phyloP scores from a whole-genome alignment of 1,139 yeast species.

The Geotrichum citri-aurantii region DNA sequence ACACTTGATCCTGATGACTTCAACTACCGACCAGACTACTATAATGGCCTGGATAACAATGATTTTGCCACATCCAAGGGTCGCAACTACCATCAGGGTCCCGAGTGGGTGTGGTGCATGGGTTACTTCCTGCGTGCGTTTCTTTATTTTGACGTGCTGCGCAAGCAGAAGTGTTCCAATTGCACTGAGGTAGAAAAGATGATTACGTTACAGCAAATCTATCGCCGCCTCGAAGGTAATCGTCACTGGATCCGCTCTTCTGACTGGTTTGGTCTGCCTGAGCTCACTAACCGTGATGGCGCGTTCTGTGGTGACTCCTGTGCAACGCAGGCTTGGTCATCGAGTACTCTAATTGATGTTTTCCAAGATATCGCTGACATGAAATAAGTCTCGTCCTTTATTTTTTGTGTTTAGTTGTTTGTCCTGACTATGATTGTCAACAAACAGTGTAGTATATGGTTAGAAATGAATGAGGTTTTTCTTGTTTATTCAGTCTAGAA shows the following conservation, averaged over 20 bases:
- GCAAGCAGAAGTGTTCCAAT: slow-evolving; percentile 25
- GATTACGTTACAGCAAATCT: slow-evolving; percentile 41
- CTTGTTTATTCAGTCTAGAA: too few relatives aligned
- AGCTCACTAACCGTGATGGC: slow-evolving; percentile 86
- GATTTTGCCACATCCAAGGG: slow-evolving; percentile 95
- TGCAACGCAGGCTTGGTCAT: slow-evolving; percentile 96
- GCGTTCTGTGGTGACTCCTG: slow-evolving; percentile 75
- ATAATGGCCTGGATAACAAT: slow-evolving; percentile 68
- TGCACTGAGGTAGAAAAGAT: slow-evolving; percentile 15
- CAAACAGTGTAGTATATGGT: too few relatives aligned
- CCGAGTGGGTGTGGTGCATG: slow-evolving; percentile 94
- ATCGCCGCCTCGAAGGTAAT: slow-evolving; percentile 56
- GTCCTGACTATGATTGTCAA: too few relatives aligned
- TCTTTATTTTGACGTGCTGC: slow-evolving; percentile 45
- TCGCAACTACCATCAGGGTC: slow-evolving; percentile 96
- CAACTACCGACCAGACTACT: slow-evolving; percentile 86
- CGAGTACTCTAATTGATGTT: slow-evolving; percentile 77
- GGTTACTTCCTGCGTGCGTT: slow-evolving; percentile 86
- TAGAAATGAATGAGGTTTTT: too few relatives aligned
- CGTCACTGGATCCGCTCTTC: slow-evolving; percentile 63
- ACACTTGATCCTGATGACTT: slow-evolving; percentile 89
- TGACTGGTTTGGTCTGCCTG: slow-evolving; percentile 92
- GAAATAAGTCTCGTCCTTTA: too few relatives aligned
- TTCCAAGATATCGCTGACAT: slow-evolving; percentile 33
- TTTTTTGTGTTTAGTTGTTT: too few relatives aligned